Evolutionary conservation across 139 green algal genomes (phyloP).

Genomic region (Gonium pectorale): DNA sequence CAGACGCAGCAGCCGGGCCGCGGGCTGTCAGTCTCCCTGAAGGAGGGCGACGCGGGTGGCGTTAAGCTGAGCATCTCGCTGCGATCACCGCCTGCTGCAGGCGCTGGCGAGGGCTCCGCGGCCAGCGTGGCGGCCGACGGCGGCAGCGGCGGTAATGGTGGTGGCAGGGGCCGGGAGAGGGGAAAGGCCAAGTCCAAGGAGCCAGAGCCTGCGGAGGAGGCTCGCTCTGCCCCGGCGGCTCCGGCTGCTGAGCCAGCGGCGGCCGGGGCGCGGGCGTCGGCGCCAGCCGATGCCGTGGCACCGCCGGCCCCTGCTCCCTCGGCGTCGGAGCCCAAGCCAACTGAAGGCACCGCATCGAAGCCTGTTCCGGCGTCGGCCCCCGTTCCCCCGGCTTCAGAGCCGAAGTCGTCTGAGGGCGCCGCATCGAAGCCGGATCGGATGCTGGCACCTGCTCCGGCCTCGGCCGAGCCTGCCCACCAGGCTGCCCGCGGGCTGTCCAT

Average conservation of each 20-base stretch:
- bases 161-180: background rate
- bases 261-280: no score
- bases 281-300: no score
- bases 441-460: background rate
- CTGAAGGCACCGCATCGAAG: background rate
- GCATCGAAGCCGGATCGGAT: background rate
- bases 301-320: background rate
- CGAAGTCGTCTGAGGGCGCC: background rate
- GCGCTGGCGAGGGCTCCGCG: no score
- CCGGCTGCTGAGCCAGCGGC: background rate
- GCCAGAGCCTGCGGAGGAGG: no score
- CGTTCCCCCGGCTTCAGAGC: background rate
- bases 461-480: background rate
- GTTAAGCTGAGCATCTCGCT: background rate
- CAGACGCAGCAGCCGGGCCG: background rate
- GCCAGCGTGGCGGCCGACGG: background rate
- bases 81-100: background rate
- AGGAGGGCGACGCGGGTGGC: background rate
- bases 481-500: background rate
- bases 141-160: background rate
- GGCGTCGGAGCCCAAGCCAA: background rate
- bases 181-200: no score
- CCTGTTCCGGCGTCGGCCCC: background rate
- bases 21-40: background rate
- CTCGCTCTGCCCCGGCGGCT: background rate